A percentile compares a stretch with the other conserved stretches of the same genome.
Evolutionary conservation across 2,329 filamentous ascomycete genomes (phyloP).

Genomic region (Exserohilum turcica): DNA sequence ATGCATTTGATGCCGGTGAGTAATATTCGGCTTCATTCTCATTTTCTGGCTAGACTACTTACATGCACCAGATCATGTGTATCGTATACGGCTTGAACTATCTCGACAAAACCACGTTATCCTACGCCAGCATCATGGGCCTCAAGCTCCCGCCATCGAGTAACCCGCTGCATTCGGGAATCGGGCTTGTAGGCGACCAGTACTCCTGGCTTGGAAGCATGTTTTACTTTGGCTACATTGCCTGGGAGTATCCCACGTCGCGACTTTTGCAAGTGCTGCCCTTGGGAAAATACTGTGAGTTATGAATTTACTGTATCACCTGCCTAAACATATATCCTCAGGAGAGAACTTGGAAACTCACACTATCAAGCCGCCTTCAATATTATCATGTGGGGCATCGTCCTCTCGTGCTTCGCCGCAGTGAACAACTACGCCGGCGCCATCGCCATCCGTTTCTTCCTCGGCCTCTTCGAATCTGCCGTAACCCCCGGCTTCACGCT

Average conservation of each 20-base stretch:
- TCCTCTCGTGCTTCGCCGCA: conserved; percentile 67
- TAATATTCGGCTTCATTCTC: not conserved
- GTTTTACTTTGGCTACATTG: conserved; percentile 61
- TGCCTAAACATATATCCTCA: not conserved
- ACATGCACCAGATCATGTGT: conserved; percentile 56
- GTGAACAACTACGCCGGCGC: conserved; percentile 65
- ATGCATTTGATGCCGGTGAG: conserved; percentile 63
- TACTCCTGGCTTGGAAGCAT: conserved; percentile 59
- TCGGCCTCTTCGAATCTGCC: conserved; percentile 70
- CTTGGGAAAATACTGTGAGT: conserved; percentile 64
- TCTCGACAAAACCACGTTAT: conserved; percentile 63
- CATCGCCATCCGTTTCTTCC: conserved; percentile 68
- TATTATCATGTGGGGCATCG: conserved; percentile 67
- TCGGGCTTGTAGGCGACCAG: conserved; percentile 55
- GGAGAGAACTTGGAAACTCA: conserved; percentile 2
- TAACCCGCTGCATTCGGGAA: conserved; percentile 46
- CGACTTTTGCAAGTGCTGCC: conserved; percentile 67
- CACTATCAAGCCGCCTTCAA: conserved; percentile 56
- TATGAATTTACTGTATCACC: not conserved
- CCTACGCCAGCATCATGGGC: conserved; percentile 59
- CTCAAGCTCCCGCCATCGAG: conserved; percentile 44
- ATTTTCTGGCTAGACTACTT: not conserved
- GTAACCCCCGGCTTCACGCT: conserved; percentile 72
- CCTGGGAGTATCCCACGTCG: conserved; percentile 70
- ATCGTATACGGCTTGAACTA: conserved; percentile 64